Base-by-base conservation (phyloP, 2,329 filamentous ascomycete species). In the Periconia macrospinosa region DNA sequence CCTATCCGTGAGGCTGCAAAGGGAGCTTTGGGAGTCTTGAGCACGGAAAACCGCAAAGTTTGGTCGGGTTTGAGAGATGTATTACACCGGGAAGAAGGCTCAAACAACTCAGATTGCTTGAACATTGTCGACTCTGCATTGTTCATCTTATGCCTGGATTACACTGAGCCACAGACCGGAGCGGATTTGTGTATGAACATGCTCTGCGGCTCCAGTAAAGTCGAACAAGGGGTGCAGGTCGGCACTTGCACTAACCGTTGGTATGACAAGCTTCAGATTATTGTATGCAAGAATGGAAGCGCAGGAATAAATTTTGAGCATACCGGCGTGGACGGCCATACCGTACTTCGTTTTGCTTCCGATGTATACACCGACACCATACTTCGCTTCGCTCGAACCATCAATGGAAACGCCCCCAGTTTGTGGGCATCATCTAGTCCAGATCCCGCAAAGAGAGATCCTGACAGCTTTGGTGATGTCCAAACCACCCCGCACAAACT, bases 271-370 rank as follows among this genome's bases (percentile, higher is more conserved):
- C 81, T 99, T 45, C 94, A 99, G 71, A 97, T 99, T 58, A 97
- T 99, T 50, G 94, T 99, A 47, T 97, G 94, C 81, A 96, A 96
- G 78, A 99, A 97, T 75, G 94, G 94, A 53, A 96, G 91, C 69
- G 94, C 94, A 0, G 94, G 94, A 6, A 97, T 99, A 84, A 99
- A 99, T 77, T 97, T 99, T 67, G 94, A 99, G 74, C 94, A 99
- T 69, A 99, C 94, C 0, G 94, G 94, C 61, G 93, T 99, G 6
- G 94, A 99, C 67, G 94, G 94, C 1, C 94, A 99, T 71, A 99
- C 94, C 0, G 94, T 99, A 19, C 83, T 99, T 49, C 88, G 94
- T 6, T 97, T 99, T 66, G 94, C 94, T 15, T 96, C 92, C 57
- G 94, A 99, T 65, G 81, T 99, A 15, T 99, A 97, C 74, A 97